Conservation (phyloP, 441 rosid species). For the Populus hybrid region DNA sequence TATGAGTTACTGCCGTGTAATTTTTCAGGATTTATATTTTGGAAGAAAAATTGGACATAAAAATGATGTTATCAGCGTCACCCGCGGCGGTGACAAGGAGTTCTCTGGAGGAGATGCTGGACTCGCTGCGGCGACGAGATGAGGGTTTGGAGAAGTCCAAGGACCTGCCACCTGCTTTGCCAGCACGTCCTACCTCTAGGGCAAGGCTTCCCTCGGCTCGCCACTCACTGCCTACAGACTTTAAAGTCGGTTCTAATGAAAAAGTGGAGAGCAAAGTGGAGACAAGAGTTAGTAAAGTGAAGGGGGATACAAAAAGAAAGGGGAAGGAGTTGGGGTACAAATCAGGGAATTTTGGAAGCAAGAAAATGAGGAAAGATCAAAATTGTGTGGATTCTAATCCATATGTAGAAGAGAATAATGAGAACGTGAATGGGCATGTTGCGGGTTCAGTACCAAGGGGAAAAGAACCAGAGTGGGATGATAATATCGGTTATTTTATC, state of each 20-base stretch:
- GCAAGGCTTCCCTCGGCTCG: conserved; percentile 83
- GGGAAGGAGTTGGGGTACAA: conserved; percentile 51
- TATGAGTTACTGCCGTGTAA: not conserved
- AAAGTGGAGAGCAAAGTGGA: conserved; percentile 23
- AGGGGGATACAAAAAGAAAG: conserved; percentile 70
- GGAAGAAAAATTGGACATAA: not conserved
- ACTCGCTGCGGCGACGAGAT: conserved; percentile 69
- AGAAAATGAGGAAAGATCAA: conserved; percentile 56
- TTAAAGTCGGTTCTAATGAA: conserved; percentile 34
- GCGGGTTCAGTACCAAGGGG: conserved; percentile 3
- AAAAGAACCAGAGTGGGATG: conserved; percentile 55
- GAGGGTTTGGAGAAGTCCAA: conserved; percentile 58
- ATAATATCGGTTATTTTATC: conserved; percentile 69
- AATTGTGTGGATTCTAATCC: conserved; percentile 55
- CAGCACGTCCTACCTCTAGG: conserved; percentile 85
- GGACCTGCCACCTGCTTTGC: conserved; percentile 90
- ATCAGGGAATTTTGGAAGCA: conserved; percentile 74
- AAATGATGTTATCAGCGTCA: conserved; percentile 63
- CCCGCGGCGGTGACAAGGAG: conserved; percentile 56
- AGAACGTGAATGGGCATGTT: not conserved
- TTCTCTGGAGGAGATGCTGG: conserved; percentile 95
- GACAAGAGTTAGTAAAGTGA: conserved; percentile 29
- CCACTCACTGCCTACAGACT: conserved; percentile 64
- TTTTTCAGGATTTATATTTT: conserved; percentile 16
- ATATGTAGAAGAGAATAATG: conserved; percentile 35